Evolutionary conservation across 2,329 filamentous ascomycete species (phyloP), one percentile per base, ranked within the genome.

Genomic region (Ophiostoma populinum): DNA sequence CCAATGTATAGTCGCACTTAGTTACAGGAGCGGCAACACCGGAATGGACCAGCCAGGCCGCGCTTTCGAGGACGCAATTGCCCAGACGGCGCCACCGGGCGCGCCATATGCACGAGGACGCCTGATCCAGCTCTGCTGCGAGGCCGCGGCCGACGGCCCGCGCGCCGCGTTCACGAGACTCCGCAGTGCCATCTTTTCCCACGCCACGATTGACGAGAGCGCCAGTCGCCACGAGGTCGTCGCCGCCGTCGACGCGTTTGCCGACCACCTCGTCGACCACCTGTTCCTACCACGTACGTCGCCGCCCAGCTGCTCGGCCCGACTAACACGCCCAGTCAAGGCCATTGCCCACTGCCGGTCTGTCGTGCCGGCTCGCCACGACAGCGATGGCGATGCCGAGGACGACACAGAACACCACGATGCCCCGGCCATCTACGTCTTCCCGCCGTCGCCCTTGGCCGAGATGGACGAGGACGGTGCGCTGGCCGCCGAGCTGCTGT

Each of bases 271-370:
- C 9, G 22, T 36, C 8, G 17, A 31, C 8, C 7, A n/a, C 6
- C 13, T 36, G 6, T 26, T 36, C 13, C 28, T 36, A 5, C 28
- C 34, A 2, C n/a, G 33, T 35, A n/a, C 11, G 32, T 34, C 5
- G 18, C 26, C 25, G 4, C 6, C n/a, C 6, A 3, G 16, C 11
- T 27, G 7, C 26, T 19, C 13, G 6, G 2, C 3, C 16, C 16
- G 5, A 21, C 18, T 9, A 13, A 4, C 19, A 21, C 9, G 9
- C 10, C 7, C 16, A 32, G 30, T 32, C n/a, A 10, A 20, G 8
- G 30, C 30, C 8, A 6, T 32, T 12, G 30, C 30, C 6, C 30
- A 32, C 7, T 24, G 30, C 7, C 30, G 30, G 8, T 32, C 30
- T 5, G 6, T 32, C 15, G 7, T 22, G 13, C 18, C 6, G 20